These are phyloP conservation scores for Starmerella kuoi DNA, from an alignment of 805 yeast species.

Conservation along the genomic window DNA sequence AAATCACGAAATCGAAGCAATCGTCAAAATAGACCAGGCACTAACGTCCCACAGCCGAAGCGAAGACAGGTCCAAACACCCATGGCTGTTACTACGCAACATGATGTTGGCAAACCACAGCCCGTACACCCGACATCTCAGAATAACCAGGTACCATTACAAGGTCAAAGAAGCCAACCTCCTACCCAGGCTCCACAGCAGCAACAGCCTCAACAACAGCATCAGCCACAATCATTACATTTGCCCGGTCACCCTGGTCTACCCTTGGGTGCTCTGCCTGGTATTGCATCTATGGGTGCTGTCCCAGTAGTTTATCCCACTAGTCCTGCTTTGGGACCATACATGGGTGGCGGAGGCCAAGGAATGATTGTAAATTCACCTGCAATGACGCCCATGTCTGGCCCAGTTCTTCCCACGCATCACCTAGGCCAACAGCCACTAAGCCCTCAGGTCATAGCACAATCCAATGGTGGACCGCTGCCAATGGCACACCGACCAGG, in stretches of 20 bases:
- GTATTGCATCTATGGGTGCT: constrained; percentile 8
- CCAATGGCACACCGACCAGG: constrained; percentile 17
- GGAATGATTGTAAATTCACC: constrained; percentile 13
- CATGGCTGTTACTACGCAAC: constrained; percentile 6
- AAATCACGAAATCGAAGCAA: constrained; percentile 67
- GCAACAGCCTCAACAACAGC: not conserved
- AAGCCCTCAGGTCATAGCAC: constrained; percentile 16
- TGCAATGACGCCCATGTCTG: constrained; percentile 12
- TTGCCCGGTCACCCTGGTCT: constrained; percentile 1
- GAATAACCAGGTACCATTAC: not conserved
- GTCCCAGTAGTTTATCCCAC: constrained; percentile 18
- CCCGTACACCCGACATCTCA: not conserved
- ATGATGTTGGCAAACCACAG: not conserved
- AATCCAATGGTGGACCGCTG: constrained; percentile 7
- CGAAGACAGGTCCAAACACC: constrained; percentile 8
- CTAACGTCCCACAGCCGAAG: constrained; percentile 5
- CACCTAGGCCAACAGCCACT: constrained; percentile 10
- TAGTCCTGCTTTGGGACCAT: constrained; percentile 18
- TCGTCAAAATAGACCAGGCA: constrained; percentile 13
- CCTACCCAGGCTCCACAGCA: constrained; percentile 3
- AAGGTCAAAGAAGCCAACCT: not conserved
- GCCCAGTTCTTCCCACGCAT: constrained; percentile 2
- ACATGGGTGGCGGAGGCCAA: constrained; percentile 5
- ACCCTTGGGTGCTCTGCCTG: constrained; percentile 4
- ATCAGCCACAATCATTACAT: constrained; percentile 1